Evolutionary conservation across 306 rosid genomes (phyloP), one percentile per base, ranked within the genome.

Genomic region (Canavalia ensiformis): DNA sequence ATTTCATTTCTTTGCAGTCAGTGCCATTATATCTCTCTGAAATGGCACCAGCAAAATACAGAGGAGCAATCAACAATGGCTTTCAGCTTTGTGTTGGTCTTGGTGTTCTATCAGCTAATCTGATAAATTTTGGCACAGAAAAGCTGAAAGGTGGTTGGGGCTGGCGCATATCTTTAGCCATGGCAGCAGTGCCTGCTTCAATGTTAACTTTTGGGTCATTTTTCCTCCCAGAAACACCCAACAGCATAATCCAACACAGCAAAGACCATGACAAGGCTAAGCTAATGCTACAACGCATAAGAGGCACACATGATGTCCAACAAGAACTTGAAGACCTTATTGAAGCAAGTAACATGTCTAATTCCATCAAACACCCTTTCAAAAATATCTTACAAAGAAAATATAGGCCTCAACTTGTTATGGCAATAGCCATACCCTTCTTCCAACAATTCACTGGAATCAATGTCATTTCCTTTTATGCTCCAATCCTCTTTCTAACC

Each of bases 381-480:
- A 74, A 69, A 66, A 85, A 89, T 30, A 88, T 91, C 81, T 8
- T 88, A 2, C 68, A 59, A 5, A 88, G 86, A 63, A 84, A 77
- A 68, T 87, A 90, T 44, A 86, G 94, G 74, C 94, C 94, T 75
- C 94, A 91, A 35, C 81, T 91, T 45, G 94, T 87, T 2, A 88
- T 91, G 94, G 88, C 97, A 29, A 76, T 91, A 50, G 79, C 84
- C 55, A 83, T 91, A 35, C 97, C 97, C 0, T 88, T 91, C 60
- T 91, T 91, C 79, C 97, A 91, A 78, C 93, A 90, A 64, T 86
- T 88, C 52, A 90, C 91, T 0, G 92, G 94, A n/a, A 90, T 91
- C 64, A 91, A 90, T 76, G 94, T 87, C 74, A 90, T 89, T 6
- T 84, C 90, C 11, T 90, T 91, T 13, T 91, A 88, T 46, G 88